These are phyloP conservation scores for Sclerospora graminicola DNA, from an alignment of 352 stramenopile genomes.

Conservation along the genomic window DNA sequence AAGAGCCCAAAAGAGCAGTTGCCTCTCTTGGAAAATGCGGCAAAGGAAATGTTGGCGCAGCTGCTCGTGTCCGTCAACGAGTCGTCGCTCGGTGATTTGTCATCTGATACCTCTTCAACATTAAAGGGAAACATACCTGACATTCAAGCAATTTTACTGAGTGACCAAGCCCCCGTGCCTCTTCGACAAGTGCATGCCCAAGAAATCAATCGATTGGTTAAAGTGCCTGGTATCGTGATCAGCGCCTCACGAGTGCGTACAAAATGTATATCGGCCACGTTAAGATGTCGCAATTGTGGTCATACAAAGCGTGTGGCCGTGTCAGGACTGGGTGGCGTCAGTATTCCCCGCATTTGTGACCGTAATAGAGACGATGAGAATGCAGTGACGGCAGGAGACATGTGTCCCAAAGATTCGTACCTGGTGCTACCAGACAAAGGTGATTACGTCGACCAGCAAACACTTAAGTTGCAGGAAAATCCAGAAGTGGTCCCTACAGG, in stretches of 20 bases:
- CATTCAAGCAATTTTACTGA: slow-evolving; percentile 76
- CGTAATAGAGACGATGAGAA: too few relatives aligned
- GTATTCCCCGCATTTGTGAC: slow-evolving; percentile 80
- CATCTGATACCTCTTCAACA: too few relatives aligned
- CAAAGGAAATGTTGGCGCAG: slow-evolving; percentile 68
- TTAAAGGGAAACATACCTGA: slow-evolving; percentile 32
- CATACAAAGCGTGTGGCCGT: slow-evolving; percentile 58
- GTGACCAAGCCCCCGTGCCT: slow-evolving; percentile 54
- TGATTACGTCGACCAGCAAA: slow-evolving; percentile 98
- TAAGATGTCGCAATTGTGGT: slow-evolving; percentile 87
- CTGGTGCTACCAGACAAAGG: slow-evolving; percentile 90
- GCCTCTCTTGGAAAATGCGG: slow-evolving; percentile 73
- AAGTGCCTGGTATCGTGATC: slow-evolving; percentile 95
- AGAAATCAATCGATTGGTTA: slow-evolving; percentile 86
- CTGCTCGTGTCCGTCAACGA: slow-evolving; percentile 35
- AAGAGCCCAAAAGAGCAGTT: slow-evolving; percentile 80
- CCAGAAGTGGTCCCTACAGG: slow-evolving; percentile 93
- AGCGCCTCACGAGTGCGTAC: slow-evolving; percentile 89
- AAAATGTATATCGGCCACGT: slow-evolving; percentile 85
- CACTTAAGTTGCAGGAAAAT: slow-evolving; percentile 81
- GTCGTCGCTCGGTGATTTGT: too few relatives aligned
- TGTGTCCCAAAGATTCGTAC: slow-evolving; percentile 88
- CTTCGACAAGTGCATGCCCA: slow-evolving; percentile 81
- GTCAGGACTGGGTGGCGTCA: slow-evolving; percentile 56
- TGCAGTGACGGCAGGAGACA: slow-evolving; percentile 40